A percentile compares a stretch with the other conserved stretches of the same genome.
These are phyloP conservation scores for Polygonum aviculare DNA, from an alignment of 148 eudicot species.

Conservation along the genomic window DNA sequence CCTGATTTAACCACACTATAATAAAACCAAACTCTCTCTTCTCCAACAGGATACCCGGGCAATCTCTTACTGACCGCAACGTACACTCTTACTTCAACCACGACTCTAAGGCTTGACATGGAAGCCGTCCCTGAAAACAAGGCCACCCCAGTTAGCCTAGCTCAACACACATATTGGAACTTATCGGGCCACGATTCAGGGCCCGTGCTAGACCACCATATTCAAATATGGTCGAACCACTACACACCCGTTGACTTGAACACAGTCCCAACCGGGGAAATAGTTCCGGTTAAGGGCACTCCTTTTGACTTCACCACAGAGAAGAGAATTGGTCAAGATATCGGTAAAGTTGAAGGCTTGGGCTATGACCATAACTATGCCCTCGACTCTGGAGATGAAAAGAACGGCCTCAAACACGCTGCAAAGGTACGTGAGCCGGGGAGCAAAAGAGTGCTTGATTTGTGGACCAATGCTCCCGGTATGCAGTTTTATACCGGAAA, in stretches of 20 bases:
- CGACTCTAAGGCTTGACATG: conserved; percentile 90
- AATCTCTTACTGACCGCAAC: conserved; percentile 71
- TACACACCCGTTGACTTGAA: conserved; percentile 75
- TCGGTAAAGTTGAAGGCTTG: conserved; percentile 57
- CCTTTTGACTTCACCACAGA: conserved; percentile 85
- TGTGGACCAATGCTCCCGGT: conserved; percentile 91
- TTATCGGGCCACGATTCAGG: conserved; percentile 84
- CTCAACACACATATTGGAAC: conserved; percentile 96
- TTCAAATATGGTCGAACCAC: conserved; percentile 63
- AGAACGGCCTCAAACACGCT: conserved; percentile 65
- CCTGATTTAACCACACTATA: neutral
- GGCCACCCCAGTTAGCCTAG: conserved; percentile 79
- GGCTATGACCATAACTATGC: conserved; percentile 95
- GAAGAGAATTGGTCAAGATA: conserved; percentile 61
- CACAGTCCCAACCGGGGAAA: conserved; percentile 74
- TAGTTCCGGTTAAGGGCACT: conserved; percentile 60
- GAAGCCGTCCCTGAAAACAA: conserved; percentile 85
- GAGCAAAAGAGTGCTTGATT: conserved; percentile 63
- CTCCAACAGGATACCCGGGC: conserved; percentile 74
- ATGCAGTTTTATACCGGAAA: conserved; percentile 93
- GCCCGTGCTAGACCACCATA: conserved; percentile 54
- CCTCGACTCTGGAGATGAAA: conserved; percentile 79
- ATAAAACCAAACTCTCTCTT: neutral
- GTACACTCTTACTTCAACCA: conserved; percentile 71
- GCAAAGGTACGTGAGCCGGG: conserved; percentile 59